Base-by-base conservation (phyloP, 176 grass and related monocot species). In the Pharus latifolius region DNA sequence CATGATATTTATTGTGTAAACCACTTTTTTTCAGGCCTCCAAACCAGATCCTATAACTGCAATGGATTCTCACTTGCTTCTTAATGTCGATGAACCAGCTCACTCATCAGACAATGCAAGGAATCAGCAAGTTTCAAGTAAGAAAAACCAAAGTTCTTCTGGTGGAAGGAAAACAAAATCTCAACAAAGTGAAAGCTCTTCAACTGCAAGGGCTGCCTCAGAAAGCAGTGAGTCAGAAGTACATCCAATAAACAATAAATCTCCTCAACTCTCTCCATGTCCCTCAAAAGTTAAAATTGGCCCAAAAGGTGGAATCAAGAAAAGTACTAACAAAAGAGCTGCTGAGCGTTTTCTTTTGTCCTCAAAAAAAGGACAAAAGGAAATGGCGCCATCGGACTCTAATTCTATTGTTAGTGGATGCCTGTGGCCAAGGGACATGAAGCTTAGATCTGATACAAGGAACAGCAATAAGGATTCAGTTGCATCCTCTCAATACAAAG, bases 211-310 rank as follows among this genome's bases (percentile, higher is more conserved):
- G 68, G 56, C 74, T 84, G 76, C 81, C 75, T 90, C 94, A 70
- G 94, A 93, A 70, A 98, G 89, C 59, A 96, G 88, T 3, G 82
- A 92, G 10, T 96, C 92, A 67, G 92, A 96, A 81, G 64, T 87
- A 69, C 79, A 51, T 59, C 60, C 65, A 26, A 46, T 64, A 73
- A 79, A 77, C 30, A 80, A 67, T 78, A 87, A 75, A 79, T 83
- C 74, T 78, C 53, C 51, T 17, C 82, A 70, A 20, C 63, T 78
- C 27, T 81, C 80, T 62, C 50, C 69, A 73, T 81, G 65, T 41
- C 56, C 54, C 14, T 73, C 78, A 37, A 88, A 88, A 88, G 31
- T 43, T 66, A 92, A 92, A 63, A 48, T 71, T 15, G 70, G 82
- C 35, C 60, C 82, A 25, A 93, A 83, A 80, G 74, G 48, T 50